Base-by-base conservation (phyloP, 192 early-diverging fungal species). In the Podila horticola region DNA sequence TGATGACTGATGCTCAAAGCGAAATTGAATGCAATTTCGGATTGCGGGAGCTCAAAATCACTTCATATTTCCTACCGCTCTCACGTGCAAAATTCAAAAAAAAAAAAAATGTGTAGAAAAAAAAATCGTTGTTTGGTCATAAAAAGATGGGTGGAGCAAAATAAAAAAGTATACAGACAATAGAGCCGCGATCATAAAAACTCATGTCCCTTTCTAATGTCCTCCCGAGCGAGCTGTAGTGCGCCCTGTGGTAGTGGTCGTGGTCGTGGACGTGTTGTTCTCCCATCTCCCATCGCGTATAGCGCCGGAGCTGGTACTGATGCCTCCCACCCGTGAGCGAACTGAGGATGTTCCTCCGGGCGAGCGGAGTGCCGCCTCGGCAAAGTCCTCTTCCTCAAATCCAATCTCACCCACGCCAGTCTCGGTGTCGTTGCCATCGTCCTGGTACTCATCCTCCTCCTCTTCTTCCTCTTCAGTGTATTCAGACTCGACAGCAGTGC, bases 381-480 rank as follows among this genome's bases (percentile, higher is more conserved):
- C 41, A 61, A 81, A 81, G 49, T 81, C 77, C 1, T 81, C 77
- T 41, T 81, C 77, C 2, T 62, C 77, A 61, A 81, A 81, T 1
- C 66, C 68, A 10, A 81, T 64, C 34, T 81, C 71, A 26, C 67
- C 77, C 13, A 52, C 71, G 48, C 63, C 67, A 3, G 52, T 55
- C 52, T 79, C 76, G n/a, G 72, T 70, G 3, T 69, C 70, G 20
- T 79, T 70, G 29, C 49, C 68, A 28, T 69, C 77, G 0, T 72
- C 76, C 19, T 41, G 70, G 52, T 55, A n/a, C 2, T 55, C 51
- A 17, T 52, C 22, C 24, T 81, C 74, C 3, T 52, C 22, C 24
- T 81, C 74, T 0, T 77, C 74, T 11, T 77, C 77, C 34, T 81
- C 77, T 31, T 81, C 77, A 2, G 77, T 81, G 38, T 81, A 81